These are phyloP conservation scores for Hymenochaete sp. DNA, from an alignment of 1,284 basidiomycete species.

Conservation along the genomic window DNA sequence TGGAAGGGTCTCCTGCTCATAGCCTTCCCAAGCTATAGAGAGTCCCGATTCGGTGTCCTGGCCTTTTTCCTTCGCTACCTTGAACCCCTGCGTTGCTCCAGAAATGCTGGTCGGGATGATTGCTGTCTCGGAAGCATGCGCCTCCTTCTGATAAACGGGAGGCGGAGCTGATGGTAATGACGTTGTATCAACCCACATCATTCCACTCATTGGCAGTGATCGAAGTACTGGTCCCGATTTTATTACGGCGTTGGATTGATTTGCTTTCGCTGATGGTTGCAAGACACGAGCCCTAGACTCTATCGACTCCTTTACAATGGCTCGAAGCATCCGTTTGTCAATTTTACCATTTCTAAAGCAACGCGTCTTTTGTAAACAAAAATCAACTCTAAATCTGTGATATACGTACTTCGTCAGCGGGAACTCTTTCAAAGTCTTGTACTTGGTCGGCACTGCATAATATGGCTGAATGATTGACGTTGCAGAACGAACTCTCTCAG, in stretches of 20 bases:
- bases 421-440: slow-evolving; percentile 35
- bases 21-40: slow-evolving; percentile 38
- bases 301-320: slow-evolving; percentile 31
- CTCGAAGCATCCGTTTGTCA: slow-evolving; percentile 42
- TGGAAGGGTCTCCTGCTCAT: slow-evolving; percentile 41
- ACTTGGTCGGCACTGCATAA: slow-evolving; percentile 47
- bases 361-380: slow-evolving; percentile 2
- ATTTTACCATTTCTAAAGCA: slow-evolving; percentile 39
- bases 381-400: slow-evolving; percentile 3
- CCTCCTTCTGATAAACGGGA: slow-evolving; percentile 16
- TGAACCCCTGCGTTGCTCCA: background rate
- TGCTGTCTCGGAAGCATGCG: background rate
- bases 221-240: background rate
- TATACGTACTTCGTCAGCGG: slow-evolving; percentile 40
- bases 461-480: slow-evolving; percentile 46
- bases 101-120: background rate
- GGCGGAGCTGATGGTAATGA: slow-evolving; percentile 11
- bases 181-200: slow-evolving; percentile 7
- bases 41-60: slow-evolving; percentile 24
- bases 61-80: slow-evolving; percentile 20
- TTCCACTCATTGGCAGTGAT: background rate
- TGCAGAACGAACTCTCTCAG: slow-evolving; percentile 35
- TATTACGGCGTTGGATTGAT: background rate
- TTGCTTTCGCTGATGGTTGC: slow-evolving; percentile 10
- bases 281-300: slow-evolving; percentile 12